Evolutionary conservation across 1,284 basidiomycete genomes (phyloP).

Genomic region (Cryptococcus sp.): DNA sequence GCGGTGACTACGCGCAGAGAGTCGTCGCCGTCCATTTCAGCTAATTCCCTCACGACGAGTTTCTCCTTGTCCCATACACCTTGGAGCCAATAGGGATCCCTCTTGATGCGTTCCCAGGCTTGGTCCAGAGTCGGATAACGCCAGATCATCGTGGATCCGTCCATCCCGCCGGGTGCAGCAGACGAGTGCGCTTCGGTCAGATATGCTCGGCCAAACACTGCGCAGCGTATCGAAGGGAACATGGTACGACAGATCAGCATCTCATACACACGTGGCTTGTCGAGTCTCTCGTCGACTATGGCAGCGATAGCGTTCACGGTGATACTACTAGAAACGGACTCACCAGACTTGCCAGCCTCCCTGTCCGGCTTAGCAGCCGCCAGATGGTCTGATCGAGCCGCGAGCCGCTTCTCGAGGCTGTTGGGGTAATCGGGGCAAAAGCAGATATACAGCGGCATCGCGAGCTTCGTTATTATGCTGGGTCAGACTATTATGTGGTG

Average conservation of each 20-base stretch:
- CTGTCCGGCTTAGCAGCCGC: background rate
- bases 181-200: conserved; percentile 13
- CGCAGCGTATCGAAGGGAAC: background rate
- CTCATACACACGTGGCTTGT: too few relatives aligned
- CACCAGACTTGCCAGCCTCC: background rate
- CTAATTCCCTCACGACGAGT: conserved; percentile 35
- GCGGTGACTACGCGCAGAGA: background rate
- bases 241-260: background rate
- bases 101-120: conserved; percentile 43
- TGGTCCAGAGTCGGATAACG: conserved; percentile 31
- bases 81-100: conserved; percentile 45
- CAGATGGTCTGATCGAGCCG: conserved; percentile 38
- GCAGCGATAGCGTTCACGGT: too few relatives aligned
- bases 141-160: conserved; percentile 42
- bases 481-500: too few relatives aligned
- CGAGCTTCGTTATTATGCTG: too few relatives aligned
- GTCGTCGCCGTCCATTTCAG: conserved; percentile 1
- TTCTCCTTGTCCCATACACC: conserved; percentile 48
- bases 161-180: conserved; percentile 29
- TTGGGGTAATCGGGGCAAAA: conserved; percentile 41
- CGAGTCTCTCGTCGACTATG: too few relatives aligned
- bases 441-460: conserved; percentile 41
- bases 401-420: conserved; percentile 33
- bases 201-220: conserved; percentile 32
- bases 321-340: background rate